Evolutionary conservation across 2,329 filamentous ascomycete genomes (phyloP).

Genomic region (Ophiostoma quercus): DNA sequence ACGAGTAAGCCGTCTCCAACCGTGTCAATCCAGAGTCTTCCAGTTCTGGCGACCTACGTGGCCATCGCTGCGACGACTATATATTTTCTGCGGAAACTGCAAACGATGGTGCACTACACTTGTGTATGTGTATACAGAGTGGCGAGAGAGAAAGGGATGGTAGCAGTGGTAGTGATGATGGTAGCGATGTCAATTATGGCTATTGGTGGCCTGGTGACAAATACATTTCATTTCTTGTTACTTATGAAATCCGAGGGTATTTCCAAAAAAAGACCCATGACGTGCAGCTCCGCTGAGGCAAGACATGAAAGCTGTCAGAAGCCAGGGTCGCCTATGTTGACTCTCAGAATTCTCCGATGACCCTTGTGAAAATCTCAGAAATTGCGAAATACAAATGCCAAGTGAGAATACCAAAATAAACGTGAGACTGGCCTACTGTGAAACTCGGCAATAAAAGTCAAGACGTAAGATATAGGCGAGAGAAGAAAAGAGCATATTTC

Average conservation of each 20-base stretch:
- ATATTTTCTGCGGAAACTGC: not conserved
- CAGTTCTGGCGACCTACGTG: not conserved
- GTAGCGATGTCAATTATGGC: not conserved
- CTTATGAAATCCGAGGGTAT: not conserved
- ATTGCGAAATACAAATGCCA: too few relatives aligned
- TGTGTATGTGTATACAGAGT: not conserved
- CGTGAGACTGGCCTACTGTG: not conserved
- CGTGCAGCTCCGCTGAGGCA: not conserved
- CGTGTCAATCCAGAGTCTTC: not conserved
- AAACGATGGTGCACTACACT: not conserved
- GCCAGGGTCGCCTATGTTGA: not conserved
- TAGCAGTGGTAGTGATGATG: not conserved
- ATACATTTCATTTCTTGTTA: not conserved
- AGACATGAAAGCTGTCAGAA: slow-evolving; percentile 7
- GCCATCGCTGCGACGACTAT: not conserved
- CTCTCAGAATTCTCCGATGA: not conserved
- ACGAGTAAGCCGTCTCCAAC: not conserved
- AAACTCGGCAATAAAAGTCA: not conserved
- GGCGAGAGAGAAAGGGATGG: not conserved
- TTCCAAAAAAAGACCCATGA: not conserved
- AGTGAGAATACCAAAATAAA: not conserved
- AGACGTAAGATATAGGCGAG: not conserved
- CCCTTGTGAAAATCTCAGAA: not conserved
- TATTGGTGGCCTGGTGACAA: slow-evolving; percentile 1
- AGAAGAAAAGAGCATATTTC: slow-evolving; percentile 13